phyloP scores from a whole-genome alignment of 176 grass and related monocot genomes.

The Rhynchospora tenuis region DNA sequence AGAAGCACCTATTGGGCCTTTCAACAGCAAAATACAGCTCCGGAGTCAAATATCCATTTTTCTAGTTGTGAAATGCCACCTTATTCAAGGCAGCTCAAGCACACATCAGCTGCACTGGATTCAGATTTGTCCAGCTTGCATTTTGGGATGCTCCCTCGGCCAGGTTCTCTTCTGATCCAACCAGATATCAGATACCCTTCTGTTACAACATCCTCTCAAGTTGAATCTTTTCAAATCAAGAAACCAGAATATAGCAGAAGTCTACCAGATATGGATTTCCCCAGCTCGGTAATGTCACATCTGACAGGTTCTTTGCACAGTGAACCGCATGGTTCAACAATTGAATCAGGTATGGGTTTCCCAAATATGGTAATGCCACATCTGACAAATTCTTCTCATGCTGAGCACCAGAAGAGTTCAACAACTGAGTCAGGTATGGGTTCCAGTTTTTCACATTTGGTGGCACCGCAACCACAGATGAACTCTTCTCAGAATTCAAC shows the following conservation, averaged over 20 bases:
- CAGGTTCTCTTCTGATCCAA: not conserved
- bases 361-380: slow-evolving; percentile 2
- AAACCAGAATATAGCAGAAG: not conserved
- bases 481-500: not conserved
- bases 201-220: not conserved
- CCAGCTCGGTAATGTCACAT: not conserved
- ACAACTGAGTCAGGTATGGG: slow-evolving; percentile 1
- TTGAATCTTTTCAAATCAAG: not conserved
- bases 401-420: not conserved
- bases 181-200: not conserved
- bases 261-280: not conserved
- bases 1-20: not conserved
- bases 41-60: not conserved
- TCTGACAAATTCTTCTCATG: not conserved
- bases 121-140: not conserved
- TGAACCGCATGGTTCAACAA: slow-evolving; percentile 1
- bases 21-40: not conserved
- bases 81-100: not conserved
- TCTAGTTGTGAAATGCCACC: not conserved
- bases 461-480: not conserved
- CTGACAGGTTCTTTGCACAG: not conserved
- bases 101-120: not conserved
- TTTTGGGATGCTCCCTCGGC: not conserved
- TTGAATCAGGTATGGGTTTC: not conserved
- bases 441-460: not conserved